Conservation (phyloP, 2,329 filamentous ascomycete genomes). For the Blastomyces emzantsi region DNA sequence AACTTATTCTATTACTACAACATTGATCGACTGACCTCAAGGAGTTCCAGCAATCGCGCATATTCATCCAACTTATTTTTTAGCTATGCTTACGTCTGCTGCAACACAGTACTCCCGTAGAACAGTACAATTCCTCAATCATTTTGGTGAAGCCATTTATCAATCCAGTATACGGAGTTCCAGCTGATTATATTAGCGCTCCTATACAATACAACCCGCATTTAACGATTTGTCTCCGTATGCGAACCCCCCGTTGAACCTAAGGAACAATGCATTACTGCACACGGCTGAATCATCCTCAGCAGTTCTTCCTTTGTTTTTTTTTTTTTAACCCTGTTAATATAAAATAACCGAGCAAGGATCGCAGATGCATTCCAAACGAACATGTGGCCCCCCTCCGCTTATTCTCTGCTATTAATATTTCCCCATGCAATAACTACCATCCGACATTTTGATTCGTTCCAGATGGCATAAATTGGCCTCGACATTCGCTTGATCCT, state of each 20-base stretch:
- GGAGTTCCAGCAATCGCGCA: background rate
- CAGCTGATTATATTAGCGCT: background rate
- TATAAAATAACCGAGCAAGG: background rate
- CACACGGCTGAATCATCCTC: background rate
- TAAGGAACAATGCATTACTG: background rate
- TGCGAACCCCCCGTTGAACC: background rate
- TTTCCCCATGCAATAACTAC: background rate
- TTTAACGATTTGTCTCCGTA: background rate
- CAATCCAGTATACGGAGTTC: background rate
- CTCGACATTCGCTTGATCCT: background rate
- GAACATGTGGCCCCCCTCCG: background rate
- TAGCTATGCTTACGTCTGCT: no score
- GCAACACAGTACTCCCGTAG: background rate
- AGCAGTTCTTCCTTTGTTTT: background rate
- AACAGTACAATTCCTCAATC: background rate
- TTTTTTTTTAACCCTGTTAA: background rate
- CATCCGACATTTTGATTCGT: no score
- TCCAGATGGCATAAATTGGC: background rate
- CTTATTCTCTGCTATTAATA: background rate
- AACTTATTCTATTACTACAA: no score
- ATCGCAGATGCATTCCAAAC: background rate
- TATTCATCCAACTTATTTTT: background rate
- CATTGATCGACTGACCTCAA: no score
- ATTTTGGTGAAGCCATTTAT: no score
- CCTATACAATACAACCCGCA: background rate